Evolutionary conservation across 129 eudicot species (phyloP).

Genomic region (Pseudognaphalium luteoalbum): DNA sequence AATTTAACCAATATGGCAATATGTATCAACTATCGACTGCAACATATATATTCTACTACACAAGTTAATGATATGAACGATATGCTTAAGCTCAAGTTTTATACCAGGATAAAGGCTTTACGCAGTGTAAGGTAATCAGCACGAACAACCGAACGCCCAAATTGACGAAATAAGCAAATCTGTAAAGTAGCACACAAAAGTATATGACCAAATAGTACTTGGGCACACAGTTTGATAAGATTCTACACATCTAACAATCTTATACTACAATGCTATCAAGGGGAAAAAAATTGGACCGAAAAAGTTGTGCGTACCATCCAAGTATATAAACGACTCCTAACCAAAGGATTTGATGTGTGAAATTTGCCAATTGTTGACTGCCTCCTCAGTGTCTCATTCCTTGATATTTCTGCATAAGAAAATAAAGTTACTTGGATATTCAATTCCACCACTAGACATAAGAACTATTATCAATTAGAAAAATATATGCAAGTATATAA

Average conservation of each 20-base stretch:
- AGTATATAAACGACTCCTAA: conserved; percentile 51
- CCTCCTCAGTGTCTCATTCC: conserved; percentile 74
- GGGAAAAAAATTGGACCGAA: not conserved
- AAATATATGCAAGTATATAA: conserved; percentile 7
- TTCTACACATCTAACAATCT: not conserved
- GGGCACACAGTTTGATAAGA: not conserved
- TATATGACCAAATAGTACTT: not conserved
- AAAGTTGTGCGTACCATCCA: conserved; percentile 77
- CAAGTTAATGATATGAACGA: not conserved
- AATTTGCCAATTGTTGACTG: conserved; percentile 83
- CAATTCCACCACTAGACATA: not conserved
- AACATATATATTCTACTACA: not conserved
- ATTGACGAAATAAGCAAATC: conserved; percentile 95
- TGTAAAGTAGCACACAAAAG: conserved; percentile 31
- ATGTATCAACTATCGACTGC: not conserved
- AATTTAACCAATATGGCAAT: not conserved
- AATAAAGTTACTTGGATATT: conserved; percentile 6
- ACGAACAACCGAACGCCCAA: conserved; percentile 89
- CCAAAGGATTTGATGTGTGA: conserved; percentile 63
- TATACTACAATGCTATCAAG: not conserved
- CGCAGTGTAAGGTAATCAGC: conserved; percentile 95
- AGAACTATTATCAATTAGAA: not conserved
- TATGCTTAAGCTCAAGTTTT: not conserved
- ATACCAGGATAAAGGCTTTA: conserved; percentile 84
- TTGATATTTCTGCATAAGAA: conserved; percentile 69